Conservation (phyloP, 768 basidiomycete genomes). For the Xerocomellus dryophilus region DNA sequence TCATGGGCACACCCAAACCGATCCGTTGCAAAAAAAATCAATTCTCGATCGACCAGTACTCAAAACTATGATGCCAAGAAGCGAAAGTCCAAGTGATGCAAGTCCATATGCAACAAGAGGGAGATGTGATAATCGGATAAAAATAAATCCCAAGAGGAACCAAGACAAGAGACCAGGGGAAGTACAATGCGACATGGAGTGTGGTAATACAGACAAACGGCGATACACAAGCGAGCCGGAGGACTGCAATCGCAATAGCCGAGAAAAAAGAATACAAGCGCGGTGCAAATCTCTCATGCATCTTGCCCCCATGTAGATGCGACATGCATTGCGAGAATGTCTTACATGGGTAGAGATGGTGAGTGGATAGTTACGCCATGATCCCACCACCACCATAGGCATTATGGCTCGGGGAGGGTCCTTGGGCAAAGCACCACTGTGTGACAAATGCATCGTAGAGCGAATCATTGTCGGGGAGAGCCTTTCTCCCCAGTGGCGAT, state of each 20-base stretch:
- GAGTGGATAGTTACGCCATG: slow-evolving; percentile 12
- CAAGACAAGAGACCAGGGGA: neutral
- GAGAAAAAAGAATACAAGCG: neutral
- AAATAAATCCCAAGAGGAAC: neutral
- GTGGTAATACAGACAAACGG: neutral
- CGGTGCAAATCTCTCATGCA: neutral
- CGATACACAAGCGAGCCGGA: neutral
- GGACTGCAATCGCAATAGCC: neutral
- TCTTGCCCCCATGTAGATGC: neutral
- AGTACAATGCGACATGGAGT: neutral
- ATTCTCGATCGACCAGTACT: too few species aligned
- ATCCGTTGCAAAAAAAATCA: too few species aligned
- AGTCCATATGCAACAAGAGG: neutral
- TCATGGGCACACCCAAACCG: too few species aligned
- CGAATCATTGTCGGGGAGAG: slow-evolving; percentile 25
- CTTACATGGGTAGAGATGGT: neutral
- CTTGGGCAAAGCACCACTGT: slow-evolving; percentile 69
- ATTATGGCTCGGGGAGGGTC: slow-evolving; percentile 25
- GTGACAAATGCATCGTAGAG: slow-evolving; percentile 59
- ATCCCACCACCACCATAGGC: slow-evolving; percentile 16
- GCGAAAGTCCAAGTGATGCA: neutral
- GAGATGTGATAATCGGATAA: neutral
- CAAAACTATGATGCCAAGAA: neutral
- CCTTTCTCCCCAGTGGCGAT: neutral
- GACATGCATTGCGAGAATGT: neutral